Percentiles rank a stretch among this genome's conserved stretches.
These are phyloP conservation scores for Oenanthe javanica DNA, from an alignment of 140 eudicot genomes.

Conservation along the genomic window DNA sequence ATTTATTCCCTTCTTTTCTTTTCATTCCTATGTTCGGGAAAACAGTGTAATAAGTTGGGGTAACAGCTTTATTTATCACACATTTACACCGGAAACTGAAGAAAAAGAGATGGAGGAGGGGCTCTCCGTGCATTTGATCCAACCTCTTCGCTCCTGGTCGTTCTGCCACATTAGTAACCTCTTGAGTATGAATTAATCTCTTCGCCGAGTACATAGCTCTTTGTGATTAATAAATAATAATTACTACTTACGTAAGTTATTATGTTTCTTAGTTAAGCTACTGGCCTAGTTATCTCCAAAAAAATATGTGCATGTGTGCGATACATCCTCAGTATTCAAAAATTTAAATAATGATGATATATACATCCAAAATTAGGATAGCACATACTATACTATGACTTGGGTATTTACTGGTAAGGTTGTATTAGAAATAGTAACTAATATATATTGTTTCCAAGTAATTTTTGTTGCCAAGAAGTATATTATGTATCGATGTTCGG, in stretches of 20 bases:
- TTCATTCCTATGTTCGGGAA: too few relatives aligned
- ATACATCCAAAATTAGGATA: too few relatives aligned
- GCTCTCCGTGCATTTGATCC: background rate
- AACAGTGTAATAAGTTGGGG: background rate
- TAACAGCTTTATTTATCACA: background rate
- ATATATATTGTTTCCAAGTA: background rate
- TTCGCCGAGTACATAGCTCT: background rate
- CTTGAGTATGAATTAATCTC: background rate
- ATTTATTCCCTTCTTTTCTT: too few relatives aligned
- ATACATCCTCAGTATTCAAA: too few relatives aligned
- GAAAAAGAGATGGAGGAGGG: background rate
- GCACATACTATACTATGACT: too few relatives aligned
- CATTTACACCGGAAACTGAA: background rate
- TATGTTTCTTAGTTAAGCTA: too few relatives aligned
- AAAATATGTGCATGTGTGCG: too few relatives aligned
- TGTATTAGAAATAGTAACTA: too few relatives aligned
- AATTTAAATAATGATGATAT: too few relatives aligned
- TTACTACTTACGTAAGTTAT: background rate
- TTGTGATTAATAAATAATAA: background rate
- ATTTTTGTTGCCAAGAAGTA: background rate
- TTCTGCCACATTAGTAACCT: background rate
- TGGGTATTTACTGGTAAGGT: too few relatives aligned
- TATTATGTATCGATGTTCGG: background rate
- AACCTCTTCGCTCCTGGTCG: background rate
- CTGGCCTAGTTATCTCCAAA: too few relatives aligned